phyloP scores from a whole-genome alignment of 1,139 yeast genomes.

The Arxiozyma heterogenica region DNA sequence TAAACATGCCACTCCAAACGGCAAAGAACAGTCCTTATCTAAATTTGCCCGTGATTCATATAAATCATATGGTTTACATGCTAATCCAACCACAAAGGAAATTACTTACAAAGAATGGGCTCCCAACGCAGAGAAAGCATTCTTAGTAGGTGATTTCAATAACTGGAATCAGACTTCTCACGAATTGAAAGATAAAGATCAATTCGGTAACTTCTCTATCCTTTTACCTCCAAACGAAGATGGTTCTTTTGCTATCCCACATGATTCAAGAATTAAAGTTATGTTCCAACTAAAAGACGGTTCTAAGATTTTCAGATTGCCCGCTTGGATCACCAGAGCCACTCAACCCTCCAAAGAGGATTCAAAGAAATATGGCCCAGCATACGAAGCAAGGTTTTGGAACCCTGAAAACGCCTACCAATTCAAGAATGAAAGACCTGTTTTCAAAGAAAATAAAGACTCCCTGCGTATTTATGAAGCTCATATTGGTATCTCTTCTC shows the following conservation, averaged over 20 bases:
- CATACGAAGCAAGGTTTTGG: slow-evolving; percentile 89
- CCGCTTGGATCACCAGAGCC: slow-evolving; percentile 84
- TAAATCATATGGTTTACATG: slow-evolving; percentile 67
- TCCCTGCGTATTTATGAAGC: slow-evolving; percentile 87
- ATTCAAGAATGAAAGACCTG: slow-evolving; percentile 60
- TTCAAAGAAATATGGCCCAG: slow-evolving; percentile 40
- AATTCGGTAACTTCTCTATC: slow-evolving; percentile 63
- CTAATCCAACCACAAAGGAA: slow-evolving; percentile 41
- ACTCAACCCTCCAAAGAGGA: slow-evolving; percentile 53
- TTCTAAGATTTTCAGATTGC: slow-evolving; percentile 65
- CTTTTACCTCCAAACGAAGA: slow-evolving; percentile 42
- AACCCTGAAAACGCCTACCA: slow-evolving; percentile 55
- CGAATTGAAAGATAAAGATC: slow-evolving; percentile 42
- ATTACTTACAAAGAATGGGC: slow-evolving; percentile 75
- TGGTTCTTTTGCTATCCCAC: slow-evolving; percentile 63
- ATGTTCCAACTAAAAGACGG: slow-evolving; percentile 59
- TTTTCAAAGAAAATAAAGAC: slow-evolving; percentile 34
- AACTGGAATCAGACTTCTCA: slow-evolving; percentile 61
- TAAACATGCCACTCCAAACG: slow-evolving; percentile 24
- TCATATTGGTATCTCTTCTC: slow-evolving; percentile 89
- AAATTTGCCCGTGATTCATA: slow-evolving; percentile 46
- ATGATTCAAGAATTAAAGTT: slow-evolving; percentile 72
- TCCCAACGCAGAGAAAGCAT: slow-evolving; percentile 71
- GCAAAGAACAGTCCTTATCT: slow-evolving; percentile 32
- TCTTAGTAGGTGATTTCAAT: slow-evolving; percentile 84